Evolutionary conservation across 805 yeast species (phyloP).

Genomic region (Brettanomyces anomalus): DNA sequence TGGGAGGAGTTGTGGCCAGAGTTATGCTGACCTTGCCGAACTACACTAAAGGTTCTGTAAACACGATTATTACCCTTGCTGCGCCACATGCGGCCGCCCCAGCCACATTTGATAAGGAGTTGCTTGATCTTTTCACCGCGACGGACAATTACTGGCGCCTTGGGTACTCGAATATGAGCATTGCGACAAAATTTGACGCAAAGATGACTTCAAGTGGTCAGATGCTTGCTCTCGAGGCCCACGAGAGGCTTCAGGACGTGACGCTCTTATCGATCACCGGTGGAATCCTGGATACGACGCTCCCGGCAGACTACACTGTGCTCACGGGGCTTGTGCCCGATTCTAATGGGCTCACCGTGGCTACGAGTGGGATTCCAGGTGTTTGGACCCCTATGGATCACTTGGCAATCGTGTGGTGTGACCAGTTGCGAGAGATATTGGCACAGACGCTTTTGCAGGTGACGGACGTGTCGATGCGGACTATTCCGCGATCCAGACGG

Average conservation of each 20-base stretch:
- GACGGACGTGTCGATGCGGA: conserved; percentile 44
- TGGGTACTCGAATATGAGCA: conserved; percentile 43
- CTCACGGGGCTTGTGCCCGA: conserved; percentile 64
- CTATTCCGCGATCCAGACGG: conserved; percentile 44
- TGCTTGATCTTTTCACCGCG: conserved; percentile 62
- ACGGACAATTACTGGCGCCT: conserved; percentile 75
- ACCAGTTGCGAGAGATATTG: conserved; percentile 62
- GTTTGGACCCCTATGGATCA: conserved; percentile 96
- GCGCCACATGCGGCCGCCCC: conserved; percentile 94
- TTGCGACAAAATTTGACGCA: too few species aligned
- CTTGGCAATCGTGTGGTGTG: conserved; percentile 94
- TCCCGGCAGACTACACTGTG: conserved; percentile 87
- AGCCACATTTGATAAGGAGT: conserved; percentile 85
- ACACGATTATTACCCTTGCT: conserved; percentile 76
- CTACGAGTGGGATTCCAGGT: conserved; percentile 75
- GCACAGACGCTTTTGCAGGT: conserved; percentile 53
- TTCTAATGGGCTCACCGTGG: conserved; percentile 71
- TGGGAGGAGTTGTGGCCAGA: conserved; percentile 96
- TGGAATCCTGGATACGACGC: conserved; percentile 64
- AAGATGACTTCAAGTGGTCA: too few species aligned
- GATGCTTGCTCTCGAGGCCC: conserved; percentile 31
- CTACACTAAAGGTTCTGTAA: conserved; percentile 61
- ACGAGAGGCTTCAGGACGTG: conserved; percentile 42
- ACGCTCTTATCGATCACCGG: conserved; percentile 84
- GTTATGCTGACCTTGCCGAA: conserved; percentile 75